phyloP scores from a whole-genome alignment of 2,329 filamentous ascomycete species.

The Cercospora zeina region DNA sequence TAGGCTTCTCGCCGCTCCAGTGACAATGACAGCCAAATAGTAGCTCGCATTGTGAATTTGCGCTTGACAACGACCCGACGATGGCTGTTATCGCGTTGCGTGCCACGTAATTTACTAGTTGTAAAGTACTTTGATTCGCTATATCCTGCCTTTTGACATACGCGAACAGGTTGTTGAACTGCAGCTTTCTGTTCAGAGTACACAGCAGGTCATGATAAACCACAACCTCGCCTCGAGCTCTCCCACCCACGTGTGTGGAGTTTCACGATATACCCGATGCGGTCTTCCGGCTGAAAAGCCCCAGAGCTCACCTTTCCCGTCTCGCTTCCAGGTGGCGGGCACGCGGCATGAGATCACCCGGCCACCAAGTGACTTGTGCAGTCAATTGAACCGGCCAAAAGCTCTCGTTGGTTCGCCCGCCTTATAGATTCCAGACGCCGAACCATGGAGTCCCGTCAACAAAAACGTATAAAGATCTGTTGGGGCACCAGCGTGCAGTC shows the following conservation, averaged over 20 bases:
- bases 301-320: constrained; percentile 10
- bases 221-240: background rate
- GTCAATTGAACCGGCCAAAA: constrained; percentile 7
- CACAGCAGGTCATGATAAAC: no score
- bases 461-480: constrained; percentile 38
- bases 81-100: no score
- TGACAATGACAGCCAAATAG: no score
- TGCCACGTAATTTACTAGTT: no score
- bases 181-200: no score
- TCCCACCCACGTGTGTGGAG: background rate
- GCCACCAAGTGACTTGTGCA: constrained; percentile 1
- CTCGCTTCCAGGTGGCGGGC: constrained; percentile 4
- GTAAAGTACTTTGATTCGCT: no score
- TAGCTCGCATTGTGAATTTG: no score
- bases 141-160: no score
- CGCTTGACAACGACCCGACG: no score
- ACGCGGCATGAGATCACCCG: constrained; percentile 13
- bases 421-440: constrained; percentile 12
- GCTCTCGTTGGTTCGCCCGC: constrained; percentile 16
- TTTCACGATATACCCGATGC: background rate
- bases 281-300: constrained; percentile 13
- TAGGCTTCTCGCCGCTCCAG: no score
- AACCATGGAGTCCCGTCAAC: constrained; percentile 21
- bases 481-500: constrained; percentile 46
- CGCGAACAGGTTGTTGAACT: no score